Conservation (phyloP, 2,329 filamentous ascomycete genomes). For the Dactylellina leptospora region DNA sequence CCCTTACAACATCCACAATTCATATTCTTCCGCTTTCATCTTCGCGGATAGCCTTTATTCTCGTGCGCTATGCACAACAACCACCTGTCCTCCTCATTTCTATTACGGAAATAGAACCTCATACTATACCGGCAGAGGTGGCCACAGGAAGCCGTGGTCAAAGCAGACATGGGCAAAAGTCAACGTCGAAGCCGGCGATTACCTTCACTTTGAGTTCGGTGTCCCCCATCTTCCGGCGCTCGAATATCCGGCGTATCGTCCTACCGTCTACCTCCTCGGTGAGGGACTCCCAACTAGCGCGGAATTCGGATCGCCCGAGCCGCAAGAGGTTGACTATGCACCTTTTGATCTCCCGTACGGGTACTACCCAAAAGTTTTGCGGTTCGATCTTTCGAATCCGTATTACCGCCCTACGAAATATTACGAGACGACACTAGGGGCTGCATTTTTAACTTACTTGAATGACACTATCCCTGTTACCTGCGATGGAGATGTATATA, state of each 20-base stretch:
- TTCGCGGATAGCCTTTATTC: slow-evolving; percentile 43
- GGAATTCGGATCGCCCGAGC: slow-evolving; percentile 20
- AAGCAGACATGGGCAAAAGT: slow-evolving; percentile 49
- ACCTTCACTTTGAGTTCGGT: slow-evolving; percentile 41
- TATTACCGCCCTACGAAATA: slow-evolving; percentile 8
- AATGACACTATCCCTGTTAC: slow-evolving; percentile 21
- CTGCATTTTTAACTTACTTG: slow-evolving; percentile 37
- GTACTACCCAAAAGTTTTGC: neutral
- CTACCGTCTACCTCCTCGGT: slow-evolving; percentile 29
- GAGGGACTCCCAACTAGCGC: slow-evolving; percentile 11
- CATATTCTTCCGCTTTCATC: slow-evolving; percentile 19
- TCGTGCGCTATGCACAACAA: slow-evolving; percentile 43
- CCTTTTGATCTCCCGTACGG: slow-evolving; percentile 23
- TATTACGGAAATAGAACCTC: slow-evolving; percentile 18
- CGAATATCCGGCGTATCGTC: slow-evolving; percentile 30
- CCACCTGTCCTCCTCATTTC: slow-evolving; percentile 26
- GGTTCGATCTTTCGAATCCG: slow-evolving; percentile 31
- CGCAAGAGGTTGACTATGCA: slow-evolving; percentile 9
- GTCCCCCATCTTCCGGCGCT: slow-evolving; percentile 28
- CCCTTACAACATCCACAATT: slow-evolving; percentile 23
- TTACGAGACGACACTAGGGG: slow-evolving; percentile 12
- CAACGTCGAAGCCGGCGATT: slow-evolving; percentile 9
- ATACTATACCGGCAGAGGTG: neutral
- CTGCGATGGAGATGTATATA: slow-evolving; percentile 38
- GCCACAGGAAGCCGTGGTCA: slow-evolving; percentile 19